Conservation (phyloP, 306 rosid genomes). For the Rubus idaeus region DNA sequence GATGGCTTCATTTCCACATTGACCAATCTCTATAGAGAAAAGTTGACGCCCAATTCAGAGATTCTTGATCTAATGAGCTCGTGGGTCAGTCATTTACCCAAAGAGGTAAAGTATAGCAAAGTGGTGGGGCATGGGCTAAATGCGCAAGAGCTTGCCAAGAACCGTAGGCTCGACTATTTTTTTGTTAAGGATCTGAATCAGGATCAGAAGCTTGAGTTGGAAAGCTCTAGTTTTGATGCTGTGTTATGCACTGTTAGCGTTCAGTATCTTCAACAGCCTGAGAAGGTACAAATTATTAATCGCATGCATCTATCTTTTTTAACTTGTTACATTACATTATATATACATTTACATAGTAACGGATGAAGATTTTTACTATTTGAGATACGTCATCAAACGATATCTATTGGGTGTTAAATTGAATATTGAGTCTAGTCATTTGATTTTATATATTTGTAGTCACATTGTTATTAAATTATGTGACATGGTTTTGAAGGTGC, state of each 20-base stretch:
- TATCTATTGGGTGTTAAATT: neutral
- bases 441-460: neutral
- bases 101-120: conserved; percentile 49
- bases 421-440: neutral
- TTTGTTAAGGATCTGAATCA: conserved; percentile 76
- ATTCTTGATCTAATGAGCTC: conserved; percentile 92
- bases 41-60: conserved; percentile 46
- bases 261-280: conserved; percentile 95
- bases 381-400: neutral
- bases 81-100: conserved; percentile 82
- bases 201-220: conserved; percentile 62
- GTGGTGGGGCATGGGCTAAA: conserved; percentile 89
- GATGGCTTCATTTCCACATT: conserved; percentile 68
- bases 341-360: too few relatives aligned
- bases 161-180: conserved; percentile 63
- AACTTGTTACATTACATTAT: neutral
- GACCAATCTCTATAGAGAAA: conserved; percentile 59
- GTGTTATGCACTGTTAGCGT: conserved; percentile 83
- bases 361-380: neutral
- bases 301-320: neutral
- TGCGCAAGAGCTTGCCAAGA: conserved; percentile 77
- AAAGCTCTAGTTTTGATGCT: conserved; percentile 64
- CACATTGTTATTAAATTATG: neutral
- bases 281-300: conserved; percentile 46
- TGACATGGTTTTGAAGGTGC: neutral